A percentile compares a stretch with the other conserved stretches of the same genome.
Evolutionary conservation across 192 early-diverging fungal species (phyloP).

Genomic region (Coemansia umbellata): DNA sequence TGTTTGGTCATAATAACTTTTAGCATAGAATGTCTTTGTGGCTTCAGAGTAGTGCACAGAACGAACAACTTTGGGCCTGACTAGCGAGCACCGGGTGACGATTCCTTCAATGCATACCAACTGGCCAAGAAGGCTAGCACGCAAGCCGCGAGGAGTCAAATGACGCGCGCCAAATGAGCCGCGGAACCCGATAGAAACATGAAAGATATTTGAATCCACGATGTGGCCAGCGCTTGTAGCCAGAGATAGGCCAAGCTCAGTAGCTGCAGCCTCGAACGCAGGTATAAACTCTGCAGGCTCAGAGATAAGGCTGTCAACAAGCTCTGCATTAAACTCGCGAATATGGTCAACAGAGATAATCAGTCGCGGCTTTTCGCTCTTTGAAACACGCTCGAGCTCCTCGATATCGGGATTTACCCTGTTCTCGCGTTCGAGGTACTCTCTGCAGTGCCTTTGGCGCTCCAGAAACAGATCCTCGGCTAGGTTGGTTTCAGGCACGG

Average conservation of each 20-base stretch:
- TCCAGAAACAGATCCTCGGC: conserved; percentile 43
- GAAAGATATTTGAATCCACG: conserved; percentile 13
- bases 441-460: conserved; percentile 43
- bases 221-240: conserved; percentile 2
- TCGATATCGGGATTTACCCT: conserved; percentile 32
- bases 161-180: conserved; percentile 90
- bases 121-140: conserved; percentile 74
- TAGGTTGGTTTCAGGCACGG: conserved; percentile 35
- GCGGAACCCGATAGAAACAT: conserved; percentile 74
- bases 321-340: conserved; percentile 67
- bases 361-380: conserved; percentile 53
- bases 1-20: conserved; percentile 85
- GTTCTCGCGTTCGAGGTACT: conserved; percentile 54
- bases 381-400: conserved; percentile 20
- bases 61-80: conserved; percentile 88
- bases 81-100: conserved; percentile 95
- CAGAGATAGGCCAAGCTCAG: conserved; percentile 9
- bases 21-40: conserved; percentile 72
- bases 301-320: conserved; percentile 67
- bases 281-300: conserved; percentile 82
- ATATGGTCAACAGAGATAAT: conserved; percentile 89
- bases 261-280: conserved; percentile 63
- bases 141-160: conserved; percentile 81
- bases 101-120: conserved; percentile 95
- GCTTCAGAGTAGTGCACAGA: conserved; percentile 92